Evolutionary conservation across 1,139 yeast species (phyloP), one percentile per base, ranked within the genome.

Genomic region (Blastobotrys capitulatus): DNA sequence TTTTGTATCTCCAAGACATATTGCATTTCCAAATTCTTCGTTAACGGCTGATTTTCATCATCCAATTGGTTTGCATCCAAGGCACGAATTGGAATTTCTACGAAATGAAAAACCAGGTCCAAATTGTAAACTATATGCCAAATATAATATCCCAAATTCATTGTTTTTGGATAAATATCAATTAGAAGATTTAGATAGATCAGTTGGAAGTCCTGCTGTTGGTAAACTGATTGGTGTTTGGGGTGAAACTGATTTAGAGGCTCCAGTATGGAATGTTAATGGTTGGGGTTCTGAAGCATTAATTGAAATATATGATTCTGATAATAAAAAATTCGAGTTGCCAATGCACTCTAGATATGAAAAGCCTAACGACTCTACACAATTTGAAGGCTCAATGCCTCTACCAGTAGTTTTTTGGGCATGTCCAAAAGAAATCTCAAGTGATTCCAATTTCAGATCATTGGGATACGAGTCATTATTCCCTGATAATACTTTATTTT

Each of bases 311-410:
- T 57, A 58, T 29, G 58, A 68, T 19, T 61, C 62, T 13, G 4
- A 7, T 8, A 51, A 19, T 18, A 16, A 44, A 25, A 60, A 60
- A 52, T 64, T 66, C 51, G 71, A 66, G 18, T 60, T 78, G 8
- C 74, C 74, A 7, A 61, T 76, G 55, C 82, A 78, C 57, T 72
- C 79, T 27, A 67, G 83, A 42, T 78, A 78, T 56, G 69, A 71
- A 15, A 56, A 57, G 26, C 81, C 81, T 1, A 54, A 58, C 12
- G 59, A 57, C 13, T 47, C 54, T 20, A 63, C 59, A 25, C 46
- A 44, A 7, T 47, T 38, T 10, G 22, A 22, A 2, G 44, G 42
- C 7, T 25, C 15, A 13, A 56, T 70, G 32, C 59, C 68, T 2
- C 65, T 67, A 46, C 80, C 82, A 2, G 55, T 60, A 4, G 64